Evolutionary conservation across 2,329 filamentous ascomycete genomes (phyloP).

Genomic region (Penicillium polonicum): DNA sequence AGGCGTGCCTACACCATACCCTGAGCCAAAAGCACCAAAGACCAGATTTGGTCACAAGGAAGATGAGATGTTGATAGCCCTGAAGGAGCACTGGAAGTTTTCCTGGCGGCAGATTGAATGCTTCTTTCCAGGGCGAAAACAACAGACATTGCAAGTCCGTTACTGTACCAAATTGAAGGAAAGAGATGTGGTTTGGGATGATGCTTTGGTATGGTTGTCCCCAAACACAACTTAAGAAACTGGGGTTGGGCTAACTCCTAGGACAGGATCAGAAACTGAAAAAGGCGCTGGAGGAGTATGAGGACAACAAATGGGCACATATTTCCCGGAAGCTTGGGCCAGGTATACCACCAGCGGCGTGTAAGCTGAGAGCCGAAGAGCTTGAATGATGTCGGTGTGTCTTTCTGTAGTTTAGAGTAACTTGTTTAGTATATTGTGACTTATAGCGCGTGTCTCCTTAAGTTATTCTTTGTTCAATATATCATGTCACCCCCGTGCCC

Average conservation of each 20-base stretch:
- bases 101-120: conserved; percentile 98
- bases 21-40: conserved; percentile 54
- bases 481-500: conserved; percentile 7
- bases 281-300: conserved; percentile 43
- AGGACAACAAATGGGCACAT: conserved; percentile 81
- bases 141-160: conserved; percentile 85
- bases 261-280: conserved; percentile 39
- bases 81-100: conserved; percentile 92
- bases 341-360: conserved; percentile 83
- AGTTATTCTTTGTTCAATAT: background rate
- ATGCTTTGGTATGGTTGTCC: conserved; percentile 69
- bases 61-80: conserved; percentile 79
- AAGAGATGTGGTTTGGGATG: conserved; percentile 89
- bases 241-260: background rate
- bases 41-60: conserved; percentile 40
- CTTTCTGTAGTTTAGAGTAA: background rate
- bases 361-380: conserved; percentile 71
- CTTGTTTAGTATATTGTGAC: background rate
- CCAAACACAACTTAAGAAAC: background rate
- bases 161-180: conserved; percentile 95
- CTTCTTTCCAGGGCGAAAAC: conserved; percentile 88
- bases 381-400: conserved; percentile 16
- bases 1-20: conserved; percentile 82
- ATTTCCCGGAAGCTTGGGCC: conserved; percentile 87
- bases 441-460: background rate